Evolutionary conservation across 1,284 basidiomycete species (phyloP).

Genomic region (Phlebopus sp.): DNA sequence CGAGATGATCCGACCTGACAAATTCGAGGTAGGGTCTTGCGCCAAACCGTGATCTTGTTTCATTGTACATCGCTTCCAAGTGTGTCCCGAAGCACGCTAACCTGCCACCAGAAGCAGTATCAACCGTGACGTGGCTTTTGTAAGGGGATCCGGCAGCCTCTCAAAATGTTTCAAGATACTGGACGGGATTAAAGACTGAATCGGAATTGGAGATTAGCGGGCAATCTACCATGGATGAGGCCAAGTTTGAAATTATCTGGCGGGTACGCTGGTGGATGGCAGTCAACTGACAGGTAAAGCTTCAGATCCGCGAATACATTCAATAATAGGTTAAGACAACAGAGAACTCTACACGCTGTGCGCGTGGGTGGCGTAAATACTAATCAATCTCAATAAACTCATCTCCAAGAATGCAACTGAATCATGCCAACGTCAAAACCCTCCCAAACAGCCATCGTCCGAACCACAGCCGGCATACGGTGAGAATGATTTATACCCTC

Average conservation of each 20-base stretch:
- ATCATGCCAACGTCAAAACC: conserved; percentile 27
- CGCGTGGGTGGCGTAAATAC: background rate
- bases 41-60: conserved; percentile 41
- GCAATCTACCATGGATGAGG: too few species aligned
- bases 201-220: too few species aligned
- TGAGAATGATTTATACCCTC: conserved; percentile 26
- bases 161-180: too few species aligned
- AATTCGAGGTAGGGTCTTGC: conserved; percentile 14
- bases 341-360: conserved; percentile 4
- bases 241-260: too few species aligned
- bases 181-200: too few species aligned
- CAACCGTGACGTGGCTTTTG: conserved; percentile 37
- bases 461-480: conserved; percentile 15
- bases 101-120: conserved; percentile 38
- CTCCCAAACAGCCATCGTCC: conserved; percentile 36
- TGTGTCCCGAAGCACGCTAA: conserved; percentile 43
- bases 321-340: conserved; percentile 4
- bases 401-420: background rate
- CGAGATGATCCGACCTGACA: conserved; percentile 36
- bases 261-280: too few species aligned
- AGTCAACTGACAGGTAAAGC: too few species aligned
- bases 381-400: background rate
- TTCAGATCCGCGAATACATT: conserved; percentile 1
- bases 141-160: background rate
- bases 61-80: conserved; percentile 45